A percentile compares a stretch with the other conserved stretches of the same genome.
phyloP scores from a whole-genome alignment of 306 rosid genomes.

The Oemleria cerasiformis region DNA sequence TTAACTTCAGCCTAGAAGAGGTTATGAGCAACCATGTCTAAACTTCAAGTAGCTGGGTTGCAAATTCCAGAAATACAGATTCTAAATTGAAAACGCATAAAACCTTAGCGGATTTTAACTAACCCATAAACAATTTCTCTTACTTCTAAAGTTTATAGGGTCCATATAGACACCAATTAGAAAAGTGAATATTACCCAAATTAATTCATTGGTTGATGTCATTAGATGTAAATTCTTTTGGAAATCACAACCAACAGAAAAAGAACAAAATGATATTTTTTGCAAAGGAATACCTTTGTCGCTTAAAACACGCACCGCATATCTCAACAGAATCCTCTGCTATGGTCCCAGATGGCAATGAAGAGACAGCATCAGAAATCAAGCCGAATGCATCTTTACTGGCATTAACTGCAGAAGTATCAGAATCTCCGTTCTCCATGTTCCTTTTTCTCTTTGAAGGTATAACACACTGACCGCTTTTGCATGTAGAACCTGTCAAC shows the following conservation, averaged over 20 bases:
- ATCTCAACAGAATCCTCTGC: conserved; percentile 27
- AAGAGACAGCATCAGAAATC: conserved; percentile 27
- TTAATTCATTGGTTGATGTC: neutral
- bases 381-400: conserved; percentile 35
- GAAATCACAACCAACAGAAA: conserved; percentile 4
- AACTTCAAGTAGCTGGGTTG: neutral
- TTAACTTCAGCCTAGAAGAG: neutral
- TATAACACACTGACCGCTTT: conserved; percentile 28
- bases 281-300: conserved; percentile 46
- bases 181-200: neutral
- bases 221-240: neutral
- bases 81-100: neutral
- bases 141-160: neutral
- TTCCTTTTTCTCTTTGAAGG: conserved; percentile 53
- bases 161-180: neutral
- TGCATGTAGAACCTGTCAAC: conserved; percentile 22
- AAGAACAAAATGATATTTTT: neutral
- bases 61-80: neutral
- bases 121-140: neutral
- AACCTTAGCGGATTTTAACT: neutral
- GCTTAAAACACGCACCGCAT: conserved; percentile 38
- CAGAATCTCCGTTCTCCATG: conserved; percentile 35
- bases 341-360: conserved; percentile 22
- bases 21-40: neutral
- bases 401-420: conserved; percentile 31